phyloP scores from a whole-genome alignment of 2,329 filamentous ascomycete species.

The Teratosphaeria gauchensis region DNA sequence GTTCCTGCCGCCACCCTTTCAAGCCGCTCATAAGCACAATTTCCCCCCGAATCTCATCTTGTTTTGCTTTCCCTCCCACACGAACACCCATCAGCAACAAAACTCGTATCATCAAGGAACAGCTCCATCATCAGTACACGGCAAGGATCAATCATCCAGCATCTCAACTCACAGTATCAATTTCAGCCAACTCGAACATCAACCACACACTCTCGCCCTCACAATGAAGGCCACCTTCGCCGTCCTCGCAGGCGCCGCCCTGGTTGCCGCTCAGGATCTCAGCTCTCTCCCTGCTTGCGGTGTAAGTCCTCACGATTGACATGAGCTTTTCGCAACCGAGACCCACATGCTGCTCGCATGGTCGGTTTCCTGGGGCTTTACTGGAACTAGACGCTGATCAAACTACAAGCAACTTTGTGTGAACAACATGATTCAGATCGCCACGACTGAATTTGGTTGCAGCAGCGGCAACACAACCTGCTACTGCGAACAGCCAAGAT shows the following conservation, averaged over 20 bases:
- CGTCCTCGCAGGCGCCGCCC: slow-evolving; percentile 21
- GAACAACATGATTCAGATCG: slow-evolving; percentile 27
- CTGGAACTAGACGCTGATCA: too few relatives aligned
- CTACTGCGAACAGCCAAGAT: slow-evolving; percentile 27
- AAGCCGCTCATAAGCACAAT: background rate
- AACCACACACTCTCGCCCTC: slow-evolving; percentile 7
- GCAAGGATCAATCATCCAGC: background rate
- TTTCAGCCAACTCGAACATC: background rate
- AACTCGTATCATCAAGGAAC: background rate
- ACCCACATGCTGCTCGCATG: background rate
- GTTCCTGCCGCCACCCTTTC: background rate
- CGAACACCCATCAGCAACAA: background rate
- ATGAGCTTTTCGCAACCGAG: background rate
- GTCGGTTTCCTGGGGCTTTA: too few relatives aligned
- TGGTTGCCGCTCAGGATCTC: slow-evolving; percentile 25
- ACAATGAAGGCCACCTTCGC: slow-evolving; percentile 27
- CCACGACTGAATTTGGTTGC: slow-evolving; percentile 23
- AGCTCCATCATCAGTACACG: background rate
- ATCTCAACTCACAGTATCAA: background rate
- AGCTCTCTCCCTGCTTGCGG: slow-evolving; percentile 24
- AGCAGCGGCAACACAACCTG: slow-evolving; percentile 22
- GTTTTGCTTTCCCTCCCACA: background rate
- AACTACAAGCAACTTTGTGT: slow-evolving; percentile 25
- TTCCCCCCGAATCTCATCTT: background rate
- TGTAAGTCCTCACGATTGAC: slow-evolving; percentile 19